phyloP scores from a whole-genome alignment of 176 grass and related monocot genomes.

The Eragrostis curvula region DNA sequence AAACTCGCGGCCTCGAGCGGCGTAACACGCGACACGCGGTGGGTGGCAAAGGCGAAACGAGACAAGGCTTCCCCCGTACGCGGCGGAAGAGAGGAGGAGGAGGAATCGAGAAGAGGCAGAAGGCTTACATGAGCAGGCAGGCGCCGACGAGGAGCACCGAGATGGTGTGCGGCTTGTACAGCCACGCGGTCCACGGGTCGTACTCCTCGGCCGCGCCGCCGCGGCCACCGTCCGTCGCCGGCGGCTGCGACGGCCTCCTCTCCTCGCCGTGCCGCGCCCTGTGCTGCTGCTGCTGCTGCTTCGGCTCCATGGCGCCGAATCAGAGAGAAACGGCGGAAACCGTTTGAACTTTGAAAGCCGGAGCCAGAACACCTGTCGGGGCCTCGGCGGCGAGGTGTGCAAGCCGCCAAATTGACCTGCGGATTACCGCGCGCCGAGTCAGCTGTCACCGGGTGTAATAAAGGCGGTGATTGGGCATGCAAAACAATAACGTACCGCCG shows the following conservation, averaged over 20 bases:
- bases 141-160: slow-evolving; percentile 87
- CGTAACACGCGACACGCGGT: neutral
- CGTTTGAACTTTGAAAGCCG: too few species aligned
- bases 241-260: neutral
- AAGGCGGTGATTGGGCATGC: neutral
- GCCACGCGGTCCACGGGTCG: slow-evolving; percentile 99
- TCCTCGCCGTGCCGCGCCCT: slow-evolving; percentile 46
- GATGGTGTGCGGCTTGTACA: slow-evolving; percentile 93
- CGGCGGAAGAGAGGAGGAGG: neutral
- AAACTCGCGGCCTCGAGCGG: neutral
- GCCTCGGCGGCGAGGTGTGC: neutral
- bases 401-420: slow-evolving; percentile 30
- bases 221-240: neutral
- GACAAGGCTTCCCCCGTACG: neutral
- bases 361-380: neutral
- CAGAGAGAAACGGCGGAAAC: neutral
- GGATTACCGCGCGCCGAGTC: neutral
- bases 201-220: slow-evolving; percentile 50
- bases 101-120: neutral
- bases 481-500: slow-evolving; percentile 7
- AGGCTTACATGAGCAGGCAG: slow-evolving; percentile 95
- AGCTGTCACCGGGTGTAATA: neutral
- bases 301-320: slow-evolving; percentile 37
- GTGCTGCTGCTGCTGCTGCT: neutral
- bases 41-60: slow-evolving; percentile 1